These are phyloP conservation scores for Solanum bukasovii DNA, from an alignment of 257 asterid genomes.

Conservation along the genomic window DNA sequence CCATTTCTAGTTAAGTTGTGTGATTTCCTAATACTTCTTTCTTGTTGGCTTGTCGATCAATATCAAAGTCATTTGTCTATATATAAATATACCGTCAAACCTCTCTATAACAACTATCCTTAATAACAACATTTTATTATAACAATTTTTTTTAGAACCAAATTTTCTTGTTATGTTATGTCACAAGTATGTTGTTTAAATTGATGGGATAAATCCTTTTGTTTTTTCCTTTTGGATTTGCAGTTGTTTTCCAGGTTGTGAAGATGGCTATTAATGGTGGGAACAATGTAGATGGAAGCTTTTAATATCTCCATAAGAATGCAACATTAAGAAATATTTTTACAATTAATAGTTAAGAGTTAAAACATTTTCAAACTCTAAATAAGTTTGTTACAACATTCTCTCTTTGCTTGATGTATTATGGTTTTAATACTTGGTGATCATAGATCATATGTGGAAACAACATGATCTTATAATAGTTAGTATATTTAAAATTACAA, in stretches of 20 bases:
- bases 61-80: neutral
- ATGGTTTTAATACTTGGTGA: neutral
- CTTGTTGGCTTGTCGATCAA: neutral
- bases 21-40: neutral
- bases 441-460: neutral
- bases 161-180: neutral
- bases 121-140: neutral
- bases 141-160: neutral
- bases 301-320: neutral
- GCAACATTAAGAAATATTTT: neutral
- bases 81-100: neutral
- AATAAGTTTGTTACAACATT: neutral
- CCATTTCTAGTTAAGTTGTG: neutral
- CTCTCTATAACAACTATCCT: neutral
- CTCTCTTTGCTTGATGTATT: neutral
- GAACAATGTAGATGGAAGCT: neutral
- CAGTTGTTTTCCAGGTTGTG: conserved; percentile 59
- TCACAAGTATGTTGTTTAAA: neutral
- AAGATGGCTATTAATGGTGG: conserved; percentile 55
- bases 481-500: neutral
- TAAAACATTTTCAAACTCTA: neutral
- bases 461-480: neutral
- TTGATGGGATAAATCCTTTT: neutral
- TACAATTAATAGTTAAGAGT: neutral
- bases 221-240: neutral